Conservation (phyloP, 495 filamentous ascomycete genomes). For the Aspergillus egyptiacus region DNA sequence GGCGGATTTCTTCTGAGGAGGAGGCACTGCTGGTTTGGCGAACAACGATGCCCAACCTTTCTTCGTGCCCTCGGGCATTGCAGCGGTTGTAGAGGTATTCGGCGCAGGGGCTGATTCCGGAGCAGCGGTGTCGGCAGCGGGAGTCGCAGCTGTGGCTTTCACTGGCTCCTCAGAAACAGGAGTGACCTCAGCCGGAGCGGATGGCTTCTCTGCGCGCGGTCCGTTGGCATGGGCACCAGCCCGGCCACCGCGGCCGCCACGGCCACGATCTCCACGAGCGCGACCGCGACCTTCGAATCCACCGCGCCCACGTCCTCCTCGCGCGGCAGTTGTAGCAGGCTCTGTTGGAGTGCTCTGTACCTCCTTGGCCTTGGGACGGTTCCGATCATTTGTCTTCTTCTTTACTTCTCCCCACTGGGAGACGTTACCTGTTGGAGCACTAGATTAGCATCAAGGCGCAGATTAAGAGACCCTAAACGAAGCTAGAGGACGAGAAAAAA, state of each 20-base stretch:
- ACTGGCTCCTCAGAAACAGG: constrained; percentile 44
- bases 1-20: constrained; percentile 32
- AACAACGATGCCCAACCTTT: constrained; percentile 63
- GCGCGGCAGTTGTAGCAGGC: constrained; percentile 40
- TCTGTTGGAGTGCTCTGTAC: constrained; percentile 48
- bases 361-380: constrained; percentile 79
- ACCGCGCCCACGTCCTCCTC: constrained; percentile 61
- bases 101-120: constrained; percentile 30
- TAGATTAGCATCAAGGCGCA: constrained; percentile 9
- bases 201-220: constrained; percentile 37
- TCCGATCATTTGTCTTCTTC: constrained; percentile 79
- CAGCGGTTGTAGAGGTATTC: constrained; percentile 22
- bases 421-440: constrained; percentile 59
- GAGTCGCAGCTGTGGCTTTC: constrained; percentile 18
- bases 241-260: constrained; percentile 68
- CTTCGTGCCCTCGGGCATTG: constrained; percentile 45
- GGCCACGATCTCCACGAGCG: constrained; percentile 67
- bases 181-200: constrained; percentile 31
- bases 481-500: not conserved
- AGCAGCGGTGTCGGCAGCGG: constrained; percentile 19
- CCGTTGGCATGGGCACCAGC: constrained; percentile 53
- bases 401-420: constrained; percentile 95
- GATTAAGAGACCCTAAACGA: not conserved
- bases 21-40: constrained; percentile 41
- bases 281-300: constrained; percentile 62